Percentiles rank a stretch among this genome's conserved stretches.
These are phyloP conservation scores for Rhynchosporium graminicola DNA, from an alignment of 2,329 filamentous ascomycete species.

Conservation along the genomic window DNA sequence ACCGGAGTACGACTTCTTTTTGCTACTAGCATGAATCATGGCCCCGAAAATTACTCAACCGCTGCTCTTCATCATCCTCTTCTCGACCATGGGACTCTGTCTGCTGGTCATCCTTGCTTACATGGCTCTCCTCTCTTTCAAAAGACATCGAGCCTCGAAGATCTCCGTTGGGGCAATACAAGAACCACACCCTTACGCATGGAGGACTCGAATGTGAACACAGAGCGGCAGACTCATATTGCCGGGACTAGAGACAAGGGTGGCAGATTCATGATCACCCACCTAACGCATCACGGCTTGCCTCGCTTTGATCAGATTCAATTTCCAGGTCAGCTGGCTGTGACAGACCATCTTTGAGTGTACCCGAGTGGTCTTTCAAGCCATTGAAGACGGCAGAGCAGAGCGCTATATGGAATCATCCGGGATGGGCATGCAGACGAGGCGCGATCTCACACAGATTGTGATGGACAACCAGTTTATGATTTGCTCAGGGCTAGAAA, in stretches of 20 bases:
- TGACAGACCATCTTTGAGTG: not conserved
- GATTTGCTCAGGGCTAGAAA: not conserved
- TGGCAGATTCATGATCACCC: not conserved
- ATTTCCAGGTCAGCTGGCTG: not conserved
- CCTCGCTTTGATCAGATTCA: not conserved
- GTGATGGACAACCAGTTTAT: not conserved
- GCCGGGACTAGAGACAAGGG: not conserved
- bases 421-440: not conserved
- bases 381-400: not conserved
- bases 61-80: slow-evolving; percentile 28
- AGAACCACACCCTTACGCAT: slow-evolving; percentile 28
- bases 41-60: slow-evolving; percentile 24
- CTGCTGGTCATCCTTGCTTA: slow-evolving; percentile 24
- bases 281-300: not conserved
- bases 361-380: not conserved
- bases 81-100: slow-evolving; percentile 23
- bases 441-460: not conserved
- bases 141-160: slow-evolving; percentile 16
- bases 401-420: not conserved
- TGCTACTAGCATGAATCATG: slow-evolving; percentile 17
- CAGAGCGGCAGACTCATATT: not conserved
- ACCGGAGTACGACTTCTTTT: not conserved
- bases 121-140: slow-evolving; percentile 24
- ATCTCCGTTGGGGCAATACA: slow-evolving; percentile 9
- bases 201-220: slow-evolving; percentile 25